Evolutionary conservation across 352 stramenopile species (phyloP), one percentile per base, ranked within the genome.

Genomic region (Aphanomyces cochlioides): DNA sequence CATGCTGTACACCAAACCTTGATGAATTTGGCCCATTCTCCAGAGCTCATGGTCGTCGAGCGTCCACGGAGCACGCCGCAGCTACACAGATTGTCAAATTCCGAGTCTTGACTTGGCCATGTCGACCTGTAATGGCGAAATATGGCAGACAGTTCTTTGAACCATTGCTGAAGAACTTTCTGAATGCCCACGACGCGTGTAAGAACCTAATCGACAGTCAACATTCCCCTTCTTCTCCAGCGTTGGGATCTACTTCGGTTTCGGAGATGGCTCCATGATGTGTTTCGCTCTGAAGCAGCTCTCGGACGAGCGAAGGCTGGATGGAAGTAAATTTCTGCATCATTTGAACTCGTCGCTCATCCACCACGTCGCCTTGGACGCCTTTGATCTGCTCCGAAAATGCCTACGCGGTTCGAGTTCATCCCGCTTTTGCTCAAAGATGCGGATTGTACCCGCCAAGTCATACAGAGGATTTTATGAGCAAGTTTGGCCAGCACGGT

Each of bases 121-220:
- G 43, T 3, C 7, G 5, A 89, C 81, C 81, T 88, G 72, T 93
- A 93, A 71, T 93, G 82, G 60, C 88, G 90, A 75, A 92, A 93
- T 53, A 92, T 93, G 36, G 90, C 85, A 74, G 82, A 80, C 34
- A 92, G 73, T 60, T 93, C 85, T 57, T 87, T 90, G 78, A 79
- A 87, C 75, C 90, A 89, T 8, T 84, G 63, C 7, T 77, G 37
- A 7, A 93, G 72, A 37, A 80, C 75, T 7, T 76, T 80, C 6
- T 81, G 81, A 39, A 93, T 73, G 5, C 81, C 83, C 48, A 79
- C 81, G 4, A 77, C 81, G 50, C 73, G 72, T 13, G 79, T 69
- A 7, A 82, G 72, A 15, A 90, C 83, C 28, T 92, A n/a, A n/a
- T 12, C 1, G 10, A n/a, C 43, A 50, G 28, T 28, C 28, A 28